These are phyloP conservation scores for Cordyceps tenuipes DNA, from an alignment of 2,329 filamentous ascomycete species.

Conservation along the genomic window DNA sequence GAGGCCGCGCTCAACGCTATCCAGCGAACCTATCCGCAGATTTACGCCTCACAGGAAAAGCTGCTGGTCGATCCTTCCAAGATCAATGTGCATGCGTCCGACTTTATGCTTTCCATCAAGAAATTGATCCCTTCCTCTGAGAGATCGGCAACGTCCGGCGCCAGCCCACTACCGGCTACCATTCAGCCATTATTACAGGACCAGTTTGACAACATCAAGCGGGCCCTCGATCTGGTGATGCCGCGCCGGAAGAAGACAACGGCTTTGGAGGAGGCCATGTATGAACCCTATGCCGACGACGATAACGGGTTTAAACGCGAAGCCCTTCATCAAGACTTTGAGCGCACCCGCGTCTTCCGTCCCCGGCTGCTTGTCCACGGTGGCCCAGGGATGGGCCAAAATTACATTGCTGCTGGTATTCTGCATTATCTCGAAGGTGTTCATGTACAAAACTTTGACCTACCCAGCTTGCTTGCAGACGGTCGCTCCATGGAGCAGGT, in stretches of 20 bases:
- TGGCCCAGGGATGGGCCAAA: slow-evolving; percentile 84
- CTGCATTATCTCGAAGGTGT: slow-evolving; percentile 88
- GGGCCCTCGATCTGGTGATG: slow-evolving; percentile 64
- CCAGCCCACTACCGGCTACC: slow-evolving; percentile 67
- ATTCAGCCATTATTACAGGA: slow-evolving; percentile 74
- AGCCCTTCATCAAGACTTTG: slow-evolving; percentile 67
- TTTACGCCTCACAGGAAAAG: slow-evolving; percentile 86
- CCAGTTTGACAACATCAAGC: slow-evolving; percentile 62
- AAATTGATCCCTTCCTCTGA: slow-evolving; percentile 95
- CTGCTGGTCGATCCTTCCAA: slow-evolving; percentile 76
- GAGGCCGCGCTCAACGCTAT: slow-evolving; percentile 94
- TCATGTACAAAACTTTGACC: slow-evolving; percentile 89
- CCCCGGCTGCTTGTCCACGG: slow-evolving; percentile 80
- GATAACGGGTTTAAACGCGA: slow-evolving; percentile 82
- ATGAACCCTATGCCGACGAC: slow-evolving; percentile 72
- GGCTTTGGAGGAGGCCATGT: slow-evolving; percentile 90
- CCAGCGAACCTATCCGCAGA: slow-evolving; percentile 91
- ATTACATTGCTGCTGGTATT: slow-evolving; percentile 76
- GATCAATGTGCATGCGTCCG: slow-evolving; percentile 81
- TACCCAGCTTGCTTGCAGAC: slow-evolving; percentile 79
- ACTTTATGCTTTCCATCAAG: slow-evolving; percentile 96
- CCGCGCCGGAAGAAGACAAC: slow-evolving; percentile 81
- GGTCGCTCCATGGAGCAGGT: slow-evolving; percentile 77
- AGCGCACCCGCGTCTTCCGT: slow-evolving; percentile 78
- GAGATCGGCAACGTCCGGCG: slow-evolving; percentile 75